phyloP scores from a whole-genome alignment of 768 basidiomycete species.

The Amanita subjunquillea region DNA sequence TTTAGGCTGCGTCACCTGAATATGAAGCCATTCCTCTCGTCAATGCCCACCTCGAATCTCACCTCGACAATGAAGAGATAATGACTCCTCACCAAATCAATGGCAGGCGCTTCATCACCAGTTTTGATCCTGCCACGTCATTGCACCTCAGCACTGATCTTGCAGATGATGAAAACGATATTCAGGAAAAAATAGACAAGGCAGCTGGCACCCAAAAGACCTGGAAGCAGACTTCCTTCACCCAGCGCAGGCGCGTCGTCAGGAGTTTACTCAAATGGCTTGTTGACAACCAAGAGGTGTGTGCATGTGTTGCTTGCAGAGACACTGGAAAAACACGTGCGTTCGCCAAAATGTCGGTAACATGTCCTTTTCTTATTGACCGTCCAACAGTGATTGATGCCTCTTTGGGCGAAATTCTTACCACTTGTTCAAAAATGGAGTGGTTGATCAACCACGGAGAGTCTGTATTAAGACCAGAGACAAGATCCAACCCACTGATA shows the following conservation, averaged over 20 bases:
- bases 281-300: slow-evolving; percentile 79
- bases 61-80: slow-evolving; percentile 44
- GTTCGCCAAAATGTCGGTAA: slow-evolving; percentile 16
- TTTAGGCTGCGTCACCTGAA: slow-evolving; percentile 45
- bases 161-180: slow-evolving; percentile 66
- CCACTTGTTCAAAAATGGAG: slow-evolving; percentile 91
- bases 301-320: slow-evolving; percentile 80
- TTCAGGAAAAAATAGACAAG: slow-evolving; percentile 55
- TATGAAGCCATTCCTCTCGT: slow-evolving; percentile 46
- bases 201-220: slow-evolving; percentile 57
- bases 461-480: slow-evolving; percentile 60
- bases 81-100: slow-evolving; percentile 34
- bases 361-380: neutral
- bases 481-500: slow-evolving; percentile 54
- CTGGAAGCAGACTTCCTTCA: slow-evolving; percentile 74
- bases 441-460: slow-evolving; percentile 88
- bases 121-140: slow-evolving; percentile 85
- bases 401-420: slow-evolving; percentile 87
- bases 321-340: slow-evolving; percentile 93
- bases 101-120: slow-evolving; percentile 68
- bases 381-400: slow-evolving; percentile 73
- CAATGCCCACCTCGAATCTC: slow-evolving; percentile 55
- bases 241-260: slow-evolving; percentile 72
- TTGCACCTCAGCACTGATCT: slow-evolving; percentile 70
- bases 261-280: slow-evolving; percentile 88